A percentile compares a stretch with the other conserved stretches of the same genome.
These are phyloP conservation scores for Mariannaea sp. DNA, from an alignment of 2,329 filamentous ascomycete species.

Conservation along the genomic window DNA sequence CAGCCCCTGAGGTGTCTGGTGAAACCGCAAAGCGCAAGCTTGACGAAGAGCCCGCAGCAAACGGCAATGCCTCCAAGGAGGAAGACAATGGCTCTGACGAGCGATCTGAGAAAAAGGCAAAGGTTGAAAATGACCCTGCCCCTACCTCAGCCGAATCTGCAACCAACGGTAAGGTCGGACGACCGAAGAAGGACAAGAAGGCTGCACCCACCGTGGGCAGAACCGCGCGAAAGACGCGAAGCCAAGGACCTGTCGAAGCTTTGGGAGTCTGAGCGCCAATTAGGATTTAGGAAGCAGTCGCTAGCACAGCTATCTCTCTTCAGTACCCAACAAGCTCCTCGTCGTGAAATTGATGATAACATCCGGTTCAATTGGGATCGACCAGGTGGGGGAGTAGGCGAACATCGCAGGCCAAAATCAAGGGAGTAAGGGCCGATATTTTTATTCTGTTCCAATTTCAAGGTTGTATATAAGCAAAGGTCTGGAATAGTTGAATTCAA, in stretches of 20 bases:
- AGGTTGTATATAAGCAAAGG: conserved; percentile 23
- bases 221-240: conserved; percentile 50
- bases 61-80: conserved; percentile 23
- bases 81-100: conserved; percentile 39
- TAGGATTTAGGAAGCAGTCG: neutral
- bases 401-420: conserved; percentile 29
- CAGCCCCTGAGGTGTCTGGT: conserved; percentile 24
- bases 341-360: conserved; percentile 3
- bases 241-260: conserved; percentile 46
- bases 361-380: conserved; percentile 1
- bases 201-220: conserved; percentile 40
- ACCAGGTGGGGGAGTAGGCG: conserved; percentile 23
- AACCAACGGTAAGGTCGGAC: conserved; percentile 38
- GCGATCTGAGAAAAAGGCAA: conserved; percentile 48
- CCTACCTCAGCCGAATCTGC: conserved; percentile 32
- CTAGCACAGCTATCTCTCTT: neutral
- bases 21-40: conserved; percentile 49
- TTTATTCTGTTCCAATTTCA: conserved; percentile 22
- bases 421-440: conserved; percentile 13
- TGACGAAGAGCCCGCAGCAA: conserved; percentile 34
- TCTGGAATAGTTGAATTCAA: too few species aligned
- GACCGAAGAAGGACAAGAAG: conserved; percentile 42
- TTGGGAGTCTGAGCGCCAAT: conserved; percentile 14
- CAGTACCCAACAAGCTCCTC: neutral
- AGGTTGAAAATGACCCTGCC: conserved; percentile 41